These are phyloP conservation scores for Boletus sp. DNA, from an alignment of 768 basidiomycete genomes.

Conservation along the genomic window DNA sequence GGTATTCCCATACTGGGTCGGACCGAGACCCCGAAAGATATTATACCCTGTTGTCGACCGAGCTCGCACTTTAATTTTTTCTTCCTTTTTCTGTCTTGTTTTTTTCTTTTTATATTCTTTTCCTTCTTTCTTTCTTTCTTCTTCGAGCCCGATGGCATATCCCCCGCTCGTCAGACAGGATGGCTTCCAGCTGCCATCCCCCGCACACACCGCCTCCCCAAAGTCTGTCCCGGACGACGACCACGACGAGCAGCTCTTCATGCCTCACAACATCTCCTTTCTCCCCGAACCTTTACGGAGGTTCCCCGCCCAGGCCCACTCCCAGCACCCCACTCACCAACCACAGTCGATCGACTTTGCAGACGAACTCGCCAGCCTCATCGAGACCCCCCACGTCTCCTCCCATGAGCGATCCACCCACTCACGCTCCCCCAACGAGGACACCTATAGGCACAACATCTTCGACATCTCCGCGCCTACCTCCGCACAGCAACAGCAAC, in stretches of 20 bases:
- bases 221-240: conserved; percentile 29
- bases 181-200: conserved; percentile 65
- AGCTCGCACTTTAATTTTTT: not conserved
- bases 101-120: not conserved
- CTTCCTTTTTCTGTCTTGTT: not conserved
- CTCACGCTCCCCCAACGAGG: conserved; percentile 37
- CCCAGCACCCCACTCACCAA: conserved; percentile 12
- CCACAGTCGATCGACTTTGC: conserved; percentile 48
- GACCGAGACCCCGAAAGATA: conserved; percentile 33
- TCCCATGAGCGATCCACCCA: conserved; percentile 46
- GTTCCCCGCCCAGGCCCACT: conserved; percentile 34
- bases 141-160: conserved; percentile 24
- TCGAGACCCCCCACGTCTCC: conserved; percentile 34
- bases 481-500: conserved; percentile 32
- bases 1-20: conserved; percentile 27
- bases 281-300: conserved; percentile 56
- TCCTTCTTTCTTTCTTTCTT: not conserved
- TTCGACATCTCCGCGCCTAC: conserved; percentile 58
- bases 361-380: conserved; percentile 66
- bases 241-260: conserved; percentile 37
- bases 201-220: conserved; percentile 32
- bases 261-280: conserved; percentile 43
- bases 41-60: no score
- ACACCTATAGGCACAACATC: conserved; percentile 52
- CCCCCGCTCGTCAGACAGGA: conserved; percentile 53